phyloP scores from a whole-genome alignment of 1,284 basidiomycete genomes.

The Takashimella tepidaria region DNA sequence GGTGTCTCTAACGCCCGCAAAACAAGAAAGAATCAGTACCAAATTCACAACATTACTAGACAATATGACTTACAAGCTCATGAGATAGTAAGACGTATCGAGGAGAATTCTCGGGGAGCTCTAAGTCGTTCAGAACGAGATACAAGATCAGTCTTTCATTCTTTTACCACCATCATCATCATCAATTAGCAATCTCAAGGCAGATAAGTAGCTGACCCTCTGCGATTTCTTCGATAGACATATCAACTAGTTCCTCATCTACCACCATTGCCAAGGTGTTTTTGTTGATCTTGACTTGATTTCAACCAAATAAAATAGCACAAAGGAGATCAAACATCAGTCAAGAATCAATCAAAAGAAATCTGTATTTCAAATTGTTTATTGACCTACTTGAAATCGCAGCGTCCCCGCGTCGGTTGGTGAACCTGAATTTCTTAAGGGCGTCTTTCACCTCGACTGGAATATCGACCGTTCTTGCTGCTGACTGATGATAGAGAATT shows the following conservation, averaged over 20 bases:
- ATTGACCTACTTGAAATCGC: slow-evolving; percentile 57
- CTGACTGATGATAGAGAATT: neutral
- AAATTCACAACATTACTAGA: too few species aligned
- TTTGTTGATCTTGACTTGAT: slow-evolving; percentile 87
- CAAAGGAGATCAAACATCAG: too few species aligned
- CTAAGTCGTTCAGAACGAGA: too few species aligned
- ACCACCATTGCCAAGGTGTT: slow-evolving; percentile 69
- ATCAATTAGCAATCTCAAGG: too few species aligned
- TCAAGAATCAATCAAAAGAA: too few species aligned
- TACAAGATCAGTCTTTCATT: neutral
- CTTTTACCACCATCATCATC: too few species aligned
- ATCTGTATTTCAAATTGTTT: neutral
- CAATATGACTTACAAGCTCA: slow-evolving; percentile 53
- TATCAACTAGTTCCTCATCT: slow-evolving; percentile 68
- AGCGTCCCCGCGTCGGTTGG: slow-evolving; percentile 59
- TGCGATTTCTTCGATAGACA: slow-evolving; percentile 72
- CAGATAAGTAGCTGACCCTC: slow-evolving; percentile 56
- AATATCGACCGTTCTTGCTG: slow-evolving; percentile 76
- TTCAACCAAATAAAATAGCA: too few species aligned
- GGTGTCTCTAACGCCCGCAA: slow-evolving; percentile 63
- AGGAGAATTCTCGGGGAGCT: slow-evolving; percentile 83
- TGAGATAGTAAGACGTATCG: slow-evolving; percentile 82
- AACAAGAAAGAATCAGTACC: too few species aligned
- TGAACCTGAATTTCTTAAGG: slow-evolving; percentile 77
- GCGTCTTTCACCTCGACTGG: slow-evolving; percentile 67